A percentile compares a stretch with the other conserved stretches of the same genome.
Conservation (phyloP, 352 stramenopile species). For the Achlya hypogyna region DNA sequence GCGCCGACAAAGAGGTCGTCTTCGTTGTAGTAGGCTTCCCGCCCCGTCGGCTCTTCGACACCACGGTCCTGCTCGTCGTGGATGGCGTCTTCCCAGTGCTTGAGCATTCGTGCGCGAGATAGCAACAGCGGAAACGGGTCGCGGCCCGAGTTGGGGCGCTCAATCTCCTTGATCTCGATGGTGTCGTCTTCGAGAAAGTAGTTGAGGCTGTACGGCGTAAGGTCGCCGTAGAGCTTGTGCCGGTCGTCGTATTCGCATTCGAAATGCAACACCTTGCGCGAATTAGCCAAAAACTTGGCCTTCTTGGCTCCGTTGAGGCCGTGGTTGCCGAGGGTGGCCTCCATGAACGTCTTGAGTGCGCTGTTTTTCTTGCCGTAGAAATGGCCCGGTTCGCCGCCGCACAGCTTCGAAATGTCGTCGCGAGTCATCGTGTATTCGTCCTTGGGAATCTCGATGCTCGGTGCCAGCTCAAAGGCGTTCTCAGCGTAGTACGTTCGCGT, state of each 20-base stretch:
- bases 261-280: conserved; percentile 80
- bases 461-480: conserved; percentile 35
- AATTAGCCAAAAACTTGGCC: conserved; percentile 80
- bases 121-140: conserved; percentile 74
- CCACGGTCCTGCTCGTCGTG: conserved; percentile 62
- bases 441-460: conserved; percentile 51
- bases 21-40: conserved; percentile 64
- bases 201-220: conserved; percentile 69
- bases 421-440: conserved; percentile 75
- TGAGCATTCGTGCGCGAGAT: conserved; percentile 47
- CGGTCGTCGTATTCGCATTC: conserved; percentile 78
- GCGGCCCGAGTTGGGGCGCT: conserved; percentile 66
- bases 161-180: conserved; percentile 82
- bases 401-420: conserved; percentile 68
- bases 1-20: conserved; percentile 54
- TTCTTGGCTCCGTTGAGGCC: conserved; percentile 68
- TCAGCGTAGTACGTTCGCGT: conserved; percentile 53
- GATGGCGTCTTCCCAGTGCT: conserved; percentile 55
- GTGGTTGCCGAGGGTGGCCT: conserved; percentile 67
- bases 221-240: conserved; percentile 67
- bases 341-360: conserved; percentile 79
- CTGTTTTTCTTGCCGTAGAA: conserved; percentile 73
- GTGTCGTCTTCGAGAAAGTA: conserved; percentile 87
- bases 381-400: conserved; percentile 50
- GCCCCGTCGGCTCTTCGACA: conserved; percentile 55